phyloP scores from a whole-genome alignment of 176 grass and related monocot species.

The Musa acuminata region DNA sequence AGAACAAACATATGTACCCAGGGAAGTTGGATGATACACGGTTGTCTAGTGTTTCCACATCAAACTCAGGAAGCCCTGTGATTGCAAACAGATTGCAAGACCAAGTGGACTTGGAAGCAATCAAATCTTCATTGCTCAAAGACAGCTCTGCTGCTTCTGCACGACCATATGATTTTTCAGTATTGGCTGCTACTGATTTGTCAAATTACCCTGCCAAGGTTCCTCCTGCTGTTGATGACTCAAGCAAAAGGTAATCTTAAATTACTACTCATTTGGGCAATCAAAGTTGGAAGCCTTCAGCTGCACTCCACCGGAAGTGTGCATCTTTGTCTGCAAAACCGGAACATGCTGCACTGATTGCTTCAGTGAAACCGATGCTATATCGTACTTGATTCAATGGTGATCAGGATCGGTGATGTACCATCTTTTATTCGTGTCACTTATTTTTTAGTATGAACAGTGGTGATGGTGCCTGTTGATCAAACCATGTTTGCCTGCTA shows the following conservation, averaged over 20 bases:
- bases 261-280: not conserved
- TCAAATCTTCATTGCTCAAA: constrained; percentile 70
- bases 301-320: not conserved
- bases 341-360: not conserved
- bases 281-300: not conserved
- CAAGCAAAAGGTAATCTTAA: constrained; percentile 44
- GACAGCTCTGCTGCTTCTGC: constrained; percentile 47
- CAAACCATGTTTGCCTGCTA: not conserved
- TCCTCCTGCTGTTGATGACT: constrained; percentile 34
- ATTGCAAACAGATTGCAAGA: not conserved
- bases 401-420: not conserved
- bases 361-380: not conserved
- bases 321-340: not conserved
- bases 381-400: not conserved
- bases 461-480: not conserved
- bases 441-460: not conserved
- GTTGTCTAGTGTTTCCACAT: constrained; percentile 19
- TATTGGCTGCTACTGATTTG: constrained; percentile 34
- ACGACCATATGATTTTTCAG: constrained; percentile 65
- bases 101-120: constrained; percentile 54
- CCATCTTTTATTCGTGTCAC: not conserved
- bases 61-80: constrained; percentile 9
- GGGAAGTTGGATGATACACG: constrained; percentile 29
- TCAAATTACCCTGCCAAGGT: constrained; percentile 45
- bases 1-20: constrained; percentile 22